These are phyloP conservation scores for Toxicodendron radicans DNA, from an alignment of 345 rosid genomes.

Conservation along the genomic window DNA sequence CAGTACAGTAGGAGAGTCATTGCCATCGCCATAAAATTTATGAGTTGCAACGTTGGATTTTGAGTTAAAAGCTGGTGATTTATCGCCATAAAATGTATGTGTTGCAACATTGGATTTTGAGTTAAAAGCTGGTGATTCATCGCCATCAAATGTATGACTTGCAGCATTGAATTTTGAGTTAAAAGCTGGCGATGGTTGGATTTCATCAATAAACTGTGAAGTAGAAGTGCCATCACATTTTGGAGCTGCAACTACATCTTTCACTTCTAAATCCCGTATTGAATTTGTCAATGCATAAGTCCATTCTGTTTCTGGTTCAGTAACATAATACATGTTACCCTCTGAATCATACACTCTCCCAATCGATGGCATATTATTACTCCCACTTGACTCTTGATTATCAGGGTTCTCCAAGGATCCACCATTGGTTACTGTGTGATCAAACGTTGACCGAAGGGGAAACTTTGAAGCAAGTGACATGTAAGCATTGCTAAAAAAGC, in stretches of 20 bases:
- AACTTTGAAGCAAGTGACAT: conserved; percentile 52
- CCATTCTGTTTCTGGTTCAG: conserved; percentile 26
- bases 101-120: no score
- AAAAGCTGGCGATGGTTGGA: no score
- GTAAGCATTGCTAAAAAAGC: conserved; percentile 43
- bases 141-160: no score
- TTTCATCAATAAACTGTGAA: no score
- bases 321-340: conserved; percentile 25
- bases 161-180: no score
- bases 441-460: conserved; percentile 24
- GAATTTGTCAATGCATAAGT: not conserved
- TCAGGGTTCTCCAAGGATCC: not conserved
- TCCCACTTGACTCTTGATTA: not conserved
- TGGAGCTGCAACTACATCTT: not conserved
- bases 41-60: no score
- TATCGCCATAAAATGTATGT: no score
- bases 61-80: no score
- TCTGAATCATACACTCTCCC: conserved; percentile 1
- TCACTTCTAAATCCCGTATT: not conserved
- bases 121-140: no score
- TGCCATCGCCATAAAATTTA: no score
- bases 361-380: not conserved
- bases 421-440: not conserved
- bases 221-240: no score
- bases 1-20: no score